Evolutionary conservation across 2,329 filamentous ascomycete genomes (phyloP), one percentile per base, ranked within the genome.

Genomic region (Venturia nashicola): DNA sequence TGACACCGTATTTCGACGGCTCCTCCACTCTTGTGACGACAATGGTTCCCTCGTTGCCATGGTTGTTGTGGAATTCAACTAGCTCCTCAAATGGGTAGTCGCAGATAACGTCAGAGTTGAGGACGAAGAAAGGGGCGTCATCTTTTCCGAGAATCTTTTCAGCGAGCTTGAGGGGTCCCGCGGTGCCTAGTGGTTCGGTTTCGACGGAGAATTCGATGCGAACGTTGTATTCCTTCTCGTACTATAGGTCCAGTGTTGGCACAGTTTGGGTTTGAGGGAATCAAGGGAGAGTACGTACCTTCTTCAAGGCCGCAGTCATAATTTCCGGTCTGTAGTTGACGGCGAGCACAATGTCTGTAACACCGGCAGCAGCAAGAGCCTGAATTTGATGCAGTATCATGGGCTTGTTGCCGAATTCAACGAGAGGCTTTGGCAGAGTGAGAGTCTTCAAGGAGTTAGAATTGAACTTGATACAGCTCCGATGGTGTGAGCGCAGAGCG

Each of bases 301-400:
- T 91, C 77, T 91, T 89, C 70, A 99, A 81, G 68, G 91, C 89
- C 72, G 89, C 88, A 72, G 96, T 92, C 94, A 99, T 97, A 70
- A 97, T 86, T 83, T 99, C 94, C 51, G 93, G 93, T 70, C 93
- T 86, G 83, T 99, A 99, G 84, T 99, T 99, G 77, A 99, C 94
- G 67, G 94, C 93, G 65, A 99, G 86, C 64, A 99, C 93, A 72
- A 99, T 96, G 80, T 97, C 92, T 67, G 91, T 97, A 68, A 97
- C 94, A 76, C 93, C 93, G 65, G 91, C 93, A 66, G 87, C 88
- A 70, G 94, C 93, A 70, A 99, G 84, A 69, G 91, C 91, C 80
- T 97, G 91, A 71, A 99, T 90, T 80, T 99, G 93, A 79, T 97
- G 93, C 73, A 95, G 84, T 77, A 99, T 97, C 93, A 99, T 99